Base-by-base conservation (phyloP, 352 stramenopile species). In the Phytophthora fragariae region DNA sequence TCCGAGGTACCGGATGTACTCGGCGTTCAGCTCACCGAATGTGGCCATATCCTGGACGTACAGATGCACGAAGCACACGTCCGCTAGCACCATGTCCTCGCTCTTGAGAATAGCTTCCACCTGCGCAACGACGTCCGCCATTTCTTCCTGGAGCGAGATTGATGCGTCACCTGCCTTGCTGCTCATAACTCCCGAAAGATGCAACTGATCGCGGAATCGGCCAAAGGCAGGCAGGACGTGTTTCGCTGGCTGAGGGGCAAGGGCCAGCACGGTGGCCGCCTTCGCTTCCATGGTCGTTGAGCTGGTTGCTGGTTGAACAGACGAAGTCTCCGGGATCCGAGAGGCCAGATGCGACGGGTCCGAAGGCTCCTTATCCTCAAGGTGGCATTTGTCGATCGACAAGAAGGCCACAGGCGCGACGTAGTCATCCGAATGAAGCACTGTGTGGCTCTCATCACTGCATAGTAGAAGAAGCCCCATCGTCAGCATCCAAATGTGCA, bases 51-150 rank as follows among this genome's bases (percentile, higher is more conserved):
- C 86, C 9, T 86, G 87, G 2, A 99, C 83, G 71, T 99, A 99
- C 19, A 99, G 66, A 73, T 99, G 97, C 17, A 99, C 96, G 79
- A 98, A 99, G 57, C 97, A 90, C 11, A 99, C 90, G 73, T 99
- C 97, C 39, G 90, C 76, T 39, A 98, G 64, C 2, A 80, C 83
- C 81, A 92, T 86, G n/a, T 62, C 41, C 60, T 92, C 62, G 17
- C 62, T 59, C 4, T 52, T 54, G 17, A 96, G 72, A 53, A 70
- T 68, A 67, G 68, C 59, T 62, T 84, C 70, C 5, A 84, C 44
- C 37, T 90, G 80, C 6, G 57, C 57, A 33, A 93, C 86, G 19
- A 94, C 60, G 37, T 91, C 81, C 5, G 69, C 44, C 58, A 96
- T 83, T 72, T 95, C 87, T 17, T 94, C 83, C 46, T 86, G 66